phyloP scores from a whole-genome alignment of 2,329 filamentous ascomycete species.

The Paraconiothyrium brasiliense region DNA sequence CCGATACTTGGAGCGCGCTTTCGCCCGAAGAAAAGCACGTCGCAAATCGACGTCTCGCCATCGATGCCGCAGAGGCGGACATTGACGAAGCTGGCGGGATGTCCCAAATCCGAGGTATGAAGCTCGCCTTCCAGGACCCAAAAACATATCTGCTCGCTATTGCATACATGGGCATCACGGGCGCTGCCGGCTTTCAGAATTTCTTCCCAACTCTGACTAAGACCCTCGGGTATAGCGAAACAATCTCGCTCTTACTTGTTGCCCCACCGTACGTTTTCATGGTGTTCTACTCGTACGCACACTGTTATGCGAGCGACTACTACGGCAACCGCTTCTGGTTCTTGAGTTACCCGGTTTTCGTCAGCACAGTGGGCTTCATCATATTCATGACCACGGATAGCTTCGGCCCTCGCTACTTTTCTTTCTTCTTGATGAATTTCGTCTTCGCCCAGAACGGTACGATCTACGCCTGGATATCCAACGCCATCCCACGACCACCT shows the following conservation, averaged over 20 bases:
- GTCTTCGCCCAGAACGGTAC: conserved; percentile 65
- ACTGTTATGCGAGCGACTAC: conserved; percentile 55
- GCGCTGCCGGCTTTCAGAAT: conserved; percentile 63
- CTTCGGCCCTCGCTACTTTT: conserved; percentile 65
- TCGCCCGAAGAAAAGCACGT: conserved; percentile 55
- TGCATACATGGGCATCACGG: conserved; percentile 60
- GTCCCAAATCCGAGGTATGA: conserved; percentile 60
- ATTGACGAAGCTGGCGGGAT: conserved; percentile 59
- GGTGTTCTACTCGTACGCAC: conserved; percentile 56
- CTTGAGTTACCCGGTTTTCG: conserved; percentile 56
- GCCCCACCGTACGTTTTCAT: conserved; percentile 69
- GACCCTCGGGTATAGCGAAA: conserved; percentile 63
- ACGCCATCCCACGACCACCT: conserved; percentile 61
- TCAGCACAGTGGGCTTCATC: conserved; percentile 62
- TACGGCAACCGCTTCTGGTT: conserved; percentile 55
- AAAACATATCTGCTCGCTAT: conserved; percentile 61
- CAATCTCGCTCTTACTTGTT: conserved; percentile 65
- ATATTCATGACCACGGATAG: conserved; percentile 63
- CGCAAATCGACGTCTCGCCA: conserved; percentile 59
- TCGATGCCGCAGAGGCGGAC: conserved; percentile 56
- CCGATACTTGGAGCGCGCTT: conserved; percentile 51
- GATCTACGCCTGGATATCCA: conserved; percentile 66
- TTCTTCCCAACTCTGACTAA: conserved; percentile 66
- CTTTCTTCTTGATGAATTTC: conserved; percentile 65
- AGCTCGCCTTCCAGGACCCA: conserved; percentile 61